Conservation (phyloP, 2,329 filamentous ascomycete species). For the Colletotrichum liaoningense region DNA sequence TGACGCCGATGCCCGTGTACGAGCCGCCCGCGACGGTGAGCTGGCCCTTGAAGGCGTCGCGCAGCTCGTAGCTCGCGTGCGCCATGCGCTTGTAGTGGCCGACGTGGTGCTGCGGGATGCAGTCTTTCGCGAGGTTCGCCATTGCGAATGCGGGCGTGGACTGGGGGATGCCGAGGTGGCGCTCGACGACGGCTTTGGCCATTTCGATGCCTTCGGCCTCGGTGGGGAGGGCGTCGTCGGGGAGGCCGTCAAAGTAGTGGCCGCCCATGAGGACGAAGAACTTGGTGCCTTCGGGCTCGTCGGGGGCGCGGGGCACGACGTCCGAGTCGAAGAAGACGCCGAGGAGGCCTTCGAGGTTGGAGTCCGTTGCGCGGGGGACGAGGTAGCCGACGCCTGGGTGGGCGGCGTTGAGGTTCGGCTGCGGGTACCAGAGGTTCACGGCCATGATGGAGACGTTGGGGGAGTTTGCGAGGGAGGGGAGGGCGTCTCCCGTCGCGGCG, state of each 20-base stretch:
- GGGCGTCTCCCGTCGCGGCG: constrained; percentile 46
- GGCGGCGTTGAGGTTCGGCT: constrained; percentile 69
- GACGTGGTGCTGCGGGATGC: constrained; percentile 91
- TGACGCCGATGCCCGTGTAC: constrained; percentile 63
- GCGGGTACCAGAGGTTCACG: constrained; percentile 87
- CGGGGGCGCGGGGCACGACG: constrained; percentile 49
- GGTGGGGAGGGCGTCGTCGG: constrained; percentile 66
- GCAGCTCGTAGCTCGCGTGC: constrained; percentile 65
- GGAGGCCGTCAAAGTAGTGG: constrained; percentile 91
- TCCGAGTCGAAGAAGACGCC: constrained; percentile 94
- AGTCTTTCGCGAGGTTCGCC: constrained; percentile 71
- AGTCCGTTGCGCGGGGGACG: constrained; percentile 79
- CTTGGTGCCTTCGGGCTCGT: constrained; percentile 56
- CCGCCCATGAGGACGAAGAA: constrained; percentile 92
- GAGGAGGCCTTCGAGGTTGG: constrained; percentile 86
- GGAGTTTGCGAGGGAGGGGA: constrained; percentile 64
- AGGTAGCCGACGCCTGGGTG: constrained; percentile 89
- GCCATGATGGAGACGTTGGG: constrained; percentile 87
- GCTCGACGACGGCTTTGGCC: constrained; percentile 75
- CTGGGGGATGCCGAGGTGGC: constrained; percentile 77
- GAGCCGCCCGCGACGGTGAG: constrained; percentile 73
- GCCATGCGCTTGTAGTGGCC: constrained; percentile 77
- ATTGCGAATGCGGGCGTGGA: constrained; percentile 70
- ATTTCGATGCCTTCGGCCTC: constrained; percentile 75
- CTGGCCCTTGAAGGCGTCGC: constrained; percentile 67